These are phyloP conservation scores for Daphne laureola DNA, from an alignment of 441 rosid genomes.

Conservation along the genomic window DNA sequence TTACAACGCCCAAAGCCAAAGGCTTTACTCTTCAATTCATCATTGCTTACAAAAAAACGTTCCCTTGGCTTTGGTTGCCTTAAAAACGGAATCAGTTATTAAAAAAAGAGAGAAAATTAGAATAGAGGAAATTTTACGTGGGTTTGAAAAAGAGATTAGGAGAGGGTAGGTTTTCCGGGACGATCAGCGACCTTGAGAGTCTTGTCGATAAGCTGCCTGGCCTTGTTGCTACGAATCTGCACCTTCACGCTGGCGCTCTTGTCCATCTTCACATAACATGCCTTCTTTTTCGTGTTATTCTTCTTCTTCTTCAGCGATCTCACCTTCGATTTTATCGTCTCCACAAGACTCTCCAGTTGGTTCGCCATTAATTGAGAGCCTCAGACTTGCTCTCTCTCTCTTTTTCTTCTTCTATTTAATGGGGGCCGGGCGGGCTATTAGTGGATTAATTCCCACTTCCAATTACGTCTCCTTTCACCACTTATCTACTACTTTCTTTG, in stretches of 20 bases:
- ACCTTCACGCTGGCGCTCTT: constrained; percentile 90
- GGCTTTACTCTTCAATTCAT: too few relatives aligned
- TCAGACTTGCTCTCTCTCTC: too few relatives aligned
- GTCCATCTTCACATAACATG: constrained; percentile 82
- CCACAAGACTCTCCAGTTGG: constrained; percentile 64
- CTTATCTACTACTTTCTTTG: too few relatives aligned
- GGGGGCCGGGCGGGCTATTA: too few relatives aligned
- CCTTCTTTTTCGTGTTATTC: constrained; percentile 36
- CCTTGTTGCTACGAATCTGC: constrained; percentile 88
- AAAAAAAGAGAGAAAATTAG: too few relatives aligned
- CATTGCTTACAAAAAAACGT: too few relatives aligned
- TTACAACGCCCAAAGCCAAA: too few relatives aligned
- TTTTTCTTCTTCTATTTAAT: too few relatives aligned
- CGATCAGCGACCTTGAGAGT: constrained; percentile 74
- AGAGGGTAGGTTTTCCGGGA: constrained; percentile 49
- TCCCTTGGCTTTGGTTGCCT: too few relatives aligned
- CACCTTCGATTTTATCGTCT: constrained; percentile 87
- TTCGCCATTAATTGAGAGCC: constrained; percentile 37
- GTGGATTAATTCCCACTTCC: not conserved
- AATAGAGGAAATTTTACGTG: not conserved
- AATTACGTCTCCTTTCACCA: not conserved
- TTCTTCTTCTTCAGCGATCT: constrained; percentile 43
- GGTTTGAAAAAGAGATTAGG: too few relatives aligned
- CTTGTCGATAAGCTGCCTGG: constrained; percentile 71
- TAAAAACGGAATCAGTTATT: too few relatives aligned